Conservation (phyloP, 2,329 filamentous ascomycete genomes). For the Aureobasidium musti region DNA sequence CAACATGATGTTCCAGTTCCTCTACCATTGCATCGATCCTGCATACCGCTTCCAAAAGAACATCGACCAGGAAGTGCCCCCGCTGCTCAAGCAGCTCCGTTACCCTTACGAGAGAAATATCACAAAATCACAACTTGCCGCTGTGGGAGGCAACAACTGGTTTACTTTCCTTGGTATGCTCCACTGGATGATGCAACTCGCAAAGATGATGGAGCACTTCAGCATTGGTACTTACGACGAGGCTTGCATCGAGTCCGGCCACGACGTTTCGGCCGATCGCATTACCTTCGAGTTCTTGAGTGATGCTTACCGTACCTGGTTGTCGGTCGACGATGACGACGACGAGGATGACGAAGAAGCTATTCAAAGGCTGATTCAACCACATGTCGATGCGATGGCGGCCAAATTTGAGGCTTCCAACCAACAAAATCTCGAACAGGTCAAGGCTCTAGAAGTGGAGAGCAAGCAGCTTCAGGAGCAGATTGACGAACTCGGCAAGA, state of each 20-base stretch:
- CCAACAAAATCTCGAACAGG: conserved; percentile 77
- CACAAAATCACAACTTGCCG: conserved; percentile 91
- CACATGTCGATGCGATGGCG: conserved; percentile 86
- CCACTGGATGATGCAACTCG: conserved; percentile 99
- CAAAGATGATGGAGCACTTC: conserved; percentile 89
- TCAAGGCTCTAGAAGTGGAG: conserved; percentile 83
- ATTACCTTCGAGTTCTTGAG: conserved; percentile 95
- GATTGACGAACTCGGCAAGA: conserved; percentile 86
- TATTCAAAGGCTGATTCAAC: conserved; percentile 72
- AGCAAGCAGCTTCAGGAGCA: conserved; percentile 78
- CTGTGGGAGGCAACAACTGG: conserved; percentile 97
- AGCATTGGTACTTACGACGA: conserved; percentile 78
- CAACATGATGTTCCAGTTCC: conserved; percentile 95
- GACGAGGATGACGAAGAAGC: conserved; percentile 87
- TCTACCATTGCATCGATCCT: conserved; percentile 94
- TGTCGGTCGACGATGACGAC: conserved; percentile 70
- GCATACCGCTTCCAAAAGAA: conserved; percentile 90
- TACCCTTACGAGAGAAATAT: conserved; percentile 96
- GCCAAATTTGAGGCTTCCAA: conserved; percentile 83
- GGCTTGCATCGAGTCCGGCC: conserved; percentile 81
- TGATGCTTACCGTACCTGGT: conserved; percentile 88
- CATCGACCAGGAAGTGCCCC: conserved; percentile 92
- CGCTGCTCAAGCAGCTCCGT: conserved; percentile 86
- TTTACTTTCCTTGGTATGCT: conserved; percentile 88
- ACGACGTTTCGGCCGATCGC: conserved; percentile 84